These are phyloP conservation scores for Arthromyces matolae DNA, from an alignment of 768 basidiomycete species.

Conservation along the genomic window DNA sequence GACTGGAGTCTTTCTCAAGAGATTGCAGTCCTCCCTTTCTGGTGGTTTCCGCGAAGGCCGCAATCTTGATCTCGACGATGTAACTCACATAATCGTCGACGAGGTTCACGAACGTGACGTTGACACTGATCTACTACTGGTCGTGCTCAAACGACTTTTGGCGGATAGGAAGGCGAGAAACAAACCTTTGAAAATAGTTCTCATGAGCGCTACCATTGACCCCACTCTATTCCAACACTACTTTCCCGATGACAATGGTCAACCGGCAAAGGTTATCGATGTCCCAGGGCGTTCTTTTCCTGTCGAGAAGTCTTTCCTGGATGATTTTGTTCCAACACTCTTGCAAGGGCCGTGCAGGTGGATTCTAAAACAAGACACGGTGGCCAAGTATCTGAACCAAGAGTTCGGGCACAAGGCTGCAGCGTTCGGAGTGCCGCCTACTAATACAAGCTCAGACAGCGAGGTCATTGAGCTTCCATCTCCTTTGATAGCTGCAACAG, in stretches of 20 bases:
- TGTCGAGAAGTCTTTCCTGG: conserved; percentile 76
- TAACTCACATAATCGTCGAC: conserved; percentile 91
- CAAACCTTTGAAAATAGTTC: conserved; percentile 76
- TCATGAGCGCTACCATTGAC: conserved; percentile 97
- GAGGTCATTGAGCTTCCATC: conserved; percentile 75
- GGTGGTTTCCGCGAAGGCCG: conserved; percentile 31
- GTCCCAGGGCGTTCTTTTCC: conserved; percentile 92
- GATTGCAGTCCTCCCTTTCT: conserved; percentile 72
- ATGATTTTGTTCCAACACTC: conserved; percentile 65
- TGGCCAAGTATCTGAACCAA: conserved; percentile 65
- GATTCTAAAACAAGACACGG: conserved; percentile 69
- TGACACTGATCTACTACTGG: conserved; percentile 86
- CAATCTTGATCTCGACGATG: conserved; percentile 71
- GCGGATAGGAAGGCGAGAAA: conserved; percentile 66
- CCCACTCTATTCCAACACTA: conserved; percentile 86
- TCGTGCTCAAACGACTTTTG: conserved; percentile 82
- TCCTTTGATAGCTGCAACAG: conserved; percentile 74
- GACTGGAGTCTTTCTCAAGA: conserved; percentile 84
- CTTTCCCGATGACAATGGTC: conserved; percentile 62
- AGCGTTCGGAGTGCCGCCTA: conserved; percentile 23
- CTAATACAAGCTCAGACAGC: conserved; percentile 19
- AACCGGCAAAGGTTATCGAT: conserved; percentile 67
- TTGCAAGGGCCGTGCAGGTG: conserved; percentile 42
- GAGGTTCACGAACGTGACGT: conserved; percentile 96
- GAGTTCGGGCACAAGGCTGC: conserved; percentile 48